A percentile compares a stretch with the other conserved stretches of the same genome.
These are phyloP conservation scores for Trichoderma gracile DNA, from an alignment of 2,329 filamentous ascomycete species.

Conservation along the genomic window DNA sequence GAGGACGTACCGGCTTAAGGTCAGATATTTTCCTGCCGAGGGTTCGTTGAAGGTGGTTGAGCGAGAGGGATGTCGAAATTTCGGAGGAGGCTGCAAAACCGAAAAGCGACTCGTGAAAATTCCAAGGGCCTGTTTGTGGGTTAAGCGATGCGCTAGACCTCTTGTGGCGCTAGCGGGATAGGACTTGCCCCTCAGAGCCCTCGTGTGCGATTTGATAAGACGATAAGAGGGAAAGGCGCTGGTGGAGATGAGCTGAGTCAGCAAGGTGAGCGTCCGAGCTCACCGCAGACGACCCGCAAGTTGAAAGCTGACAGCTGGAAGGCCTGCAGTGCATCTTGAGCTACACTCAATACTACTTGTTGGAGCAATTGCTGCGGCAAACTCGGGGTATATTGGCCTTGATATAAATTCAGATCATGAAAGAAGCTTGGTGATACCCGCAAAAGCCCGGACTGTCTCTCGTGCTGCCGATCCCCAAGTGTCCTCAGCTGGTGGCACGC, in stretches of 20 bases:
- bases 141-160: conserved; percentile 41
- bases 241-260: conserved; percentile 33
- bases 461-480: conserved; percentile 40
- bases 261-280: conserved; percentile 17
- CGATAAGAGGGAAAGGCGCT: background rate
- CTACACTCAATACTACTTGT: too few species aligned
- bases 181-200: conserved; percentile 39
- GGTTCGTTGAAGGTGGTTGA: conserved; percentile 40
- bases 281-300: background rate
- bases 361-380: background rate
- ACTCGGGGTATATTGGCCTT: background rate
- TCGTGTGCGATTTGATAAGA: conserved; percentile 29
- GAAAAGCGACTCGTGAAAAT: conserved; percentile 41
- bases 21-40: conserved; percentile 39
- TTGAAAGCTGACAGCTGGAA: background rate
- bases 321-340: too few species aligned
- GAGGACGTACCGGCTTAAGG: conserved; percentile 42
- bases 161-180: conserved; percentile 31
- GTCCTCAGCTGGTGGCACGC: conserved; percentile 30
- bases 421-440: conserved; percentile 28
- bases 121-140: conserved; percentile 41
- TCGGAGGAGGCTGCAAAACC: conserved; percentile 30
- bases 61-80: conserved; percentile 36
- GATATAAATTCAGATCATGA: background rate
- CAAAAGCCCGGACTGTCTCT: conserved; percentile 34